A percentile compares a stretch with the other conserved stretches of the same genome.
phyloP scores from a whole-genome alignment of 352 stramenopile genomes.

The Globisporangium cystogenes region DNA sequence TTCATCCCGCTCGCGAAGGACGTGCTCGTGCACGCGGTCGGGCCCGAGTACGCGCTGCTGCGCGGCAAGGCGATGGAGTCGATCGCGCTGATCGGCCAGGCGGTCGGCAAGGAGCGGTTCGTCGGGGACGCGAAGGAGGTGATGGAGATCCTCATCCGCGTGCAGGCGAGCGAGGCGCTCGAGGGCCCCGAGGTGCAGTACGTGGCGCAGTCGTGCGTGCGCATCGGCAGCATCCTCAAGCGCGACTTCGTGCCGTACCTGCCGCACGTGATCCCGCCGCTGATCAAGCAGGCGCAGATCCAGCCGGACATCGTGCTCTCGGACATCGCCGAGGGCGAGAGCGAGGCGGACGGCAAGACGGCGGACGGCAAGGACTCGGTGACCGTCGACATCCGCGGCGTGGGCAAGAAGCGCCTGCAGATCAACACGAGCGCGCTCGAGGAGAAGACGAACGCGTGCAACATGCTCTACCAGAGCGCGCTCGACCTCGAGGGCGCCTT shows the following conservation, averaged over 20 bases:
- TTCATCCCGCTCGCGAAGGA: conserved; percentile 87
- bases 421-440: conserved; percentile 85
- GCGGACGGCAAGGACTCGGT: conserved; percentile 64
- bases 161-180: conserved; percentile 64
- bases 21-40: conserved; percentile 66
- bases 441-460: conserved; percentile 84
- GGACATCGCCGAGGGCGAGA: conserved; percentile 55
- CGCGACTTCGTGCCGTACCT: conserved; percentile 86
- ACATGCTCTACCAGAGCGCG: conserved; percentile 87
- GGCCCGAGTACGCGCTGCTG: conserved; percentile 76
- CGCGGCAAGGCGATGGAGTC: conserved; percentile 87
- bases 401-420: conserved; percentile 79
- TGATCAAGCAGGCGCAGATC: conserved; percentile 80
- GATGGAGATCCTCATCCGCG: conserved; percentile 82
- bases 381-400: conserved; percentile 69
- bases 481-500: conserved; percentile 79
- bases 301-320: conserved; percentile 77
- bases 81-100: conserved; percentile 84
- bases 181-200: conserved; percentile 81
- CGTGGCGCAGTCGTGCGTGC: conserved; percentile 81
- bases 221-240: conserved; percentile 84
- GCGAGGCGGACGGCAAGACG: conserved; percentile 48
- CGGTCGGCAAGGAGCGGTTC: conserved; percentile 83
- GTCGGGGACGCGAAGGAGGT: conserved; percentile 73
- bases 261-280: conserved; percentile 70